Base-by-base conservation (phyloP, 2,329 filamentous ascomycete species). In the Alternaria atra region DNA sequence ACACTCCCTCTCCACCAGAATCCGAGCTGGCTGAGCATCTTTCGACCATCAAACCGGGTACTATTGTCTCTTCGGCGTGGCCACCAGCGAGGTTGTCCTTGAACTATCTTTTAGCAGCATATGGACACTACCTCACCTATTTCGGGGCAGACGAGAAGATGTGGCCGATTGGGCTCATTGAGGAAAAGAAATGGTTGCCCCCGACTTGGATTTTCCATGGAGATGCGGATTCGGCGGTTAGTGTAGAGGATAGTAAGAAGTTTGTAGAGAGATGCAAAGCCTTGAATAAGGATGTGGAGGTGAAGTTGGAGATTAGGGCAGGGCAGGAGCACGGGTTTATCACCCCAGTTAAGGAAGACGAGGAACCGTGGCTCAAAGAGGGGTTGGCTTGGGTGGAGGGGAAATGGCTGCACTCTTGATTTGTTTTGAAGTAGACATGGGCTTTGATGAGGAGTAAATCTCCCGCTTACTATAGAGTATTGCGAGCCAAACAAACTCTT, bases 321-420 rank as follows among this genome's bases (percentile, higher is more conserved):
- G 66, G 67, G 0, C 51, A 63, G 46, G 72, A 77, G 37, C 77
- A 78, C 65, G 77, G 75, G 7, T 78, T 78, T 47, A 75, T 77
- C 58, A 59, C 53, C 25, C 60, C 60, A 17, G n/a, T 53, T 4
- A 68, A 66, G 25, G 70, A 75, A 39, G 67, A 71, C 27, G 70
- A 76, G 46, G 60, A 68, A 40, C 52, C 51, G 43, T 78, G 76
- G 75, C 60, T 78, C 30, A 72, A 58, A 32, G 70, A 75, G 13
- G 68, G 68, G 6, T 42, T 77, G 46, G 30, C 39, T 50, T 74
- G 70, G 70, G 64, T 76, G 13, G 70, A 74, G 60, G 57, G 46
- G 40, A 66, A 66, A 47, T 77, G 75, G 75, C 37, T 72, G 55
- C 34, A 29, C 7, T 50, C 20, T 3, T 50, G 13, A 35, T 23